Conservation (phyloP, 345 rosid genomes). For the Aquilaria sinensis region DNA sequence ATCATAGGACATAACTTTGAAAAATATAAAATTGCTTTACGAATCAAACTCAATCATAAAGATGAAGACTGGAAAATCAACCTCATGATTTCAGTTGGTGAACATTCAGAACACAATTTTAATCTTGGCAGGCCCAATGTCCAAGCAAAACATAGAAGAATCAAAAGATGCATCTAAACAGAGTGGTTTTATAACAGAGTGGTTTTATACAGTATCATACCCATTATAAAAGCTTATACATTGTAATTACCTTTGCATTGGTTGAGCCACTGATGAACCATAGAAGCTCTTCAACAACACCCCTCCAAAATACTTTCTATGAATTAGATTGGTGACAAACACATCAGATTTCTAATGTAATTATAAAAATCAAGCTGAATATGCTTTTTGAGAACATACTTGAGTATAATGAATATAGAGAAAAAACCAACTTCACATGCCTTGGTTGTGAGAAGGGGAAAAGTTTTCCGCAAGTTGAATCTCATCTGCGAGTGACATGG, state of each 20-base stretch:
- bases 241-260: slow-evolving; percentile 64
- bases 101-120: no score
- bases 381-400: no score
- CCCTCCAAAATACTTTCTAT: slow-evolving; percentile 97
- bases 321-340: slow-evolving; percentile 10
- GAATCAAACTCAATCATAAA: no score
- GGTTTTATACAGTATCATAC: not conserved
- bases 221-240: no score
- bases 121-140: no score
- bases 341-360: not conserved
- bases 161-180: slow-evolving; percentile 4
- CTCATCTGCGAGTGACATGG: slow-evolving; percentile 45
- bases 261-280: slow-evolving; percentile 99
- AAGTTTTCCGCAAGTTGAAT: slow-evolving; percentile 73
- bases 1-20: no score
- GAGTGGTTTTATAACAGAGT: not conserved
- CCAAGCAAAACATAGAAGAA: no score
- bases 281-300: slow-evolving; percentile 94
- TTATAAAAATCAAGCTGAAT: not conserved
- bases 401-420: not conserved
- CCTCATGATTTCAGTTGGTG: no score
- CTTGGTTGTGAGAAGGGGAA: slow-evolving; percentile 89
- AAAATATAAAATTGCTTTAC: no score
- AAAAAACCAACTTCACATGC: slow-evolving; percentile 23
- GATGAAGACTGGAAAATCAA: no score